Evolutionary conservation across 768 basidiomycete species (phyloP).

Genomic region (Lactarius vividus): DNA sequence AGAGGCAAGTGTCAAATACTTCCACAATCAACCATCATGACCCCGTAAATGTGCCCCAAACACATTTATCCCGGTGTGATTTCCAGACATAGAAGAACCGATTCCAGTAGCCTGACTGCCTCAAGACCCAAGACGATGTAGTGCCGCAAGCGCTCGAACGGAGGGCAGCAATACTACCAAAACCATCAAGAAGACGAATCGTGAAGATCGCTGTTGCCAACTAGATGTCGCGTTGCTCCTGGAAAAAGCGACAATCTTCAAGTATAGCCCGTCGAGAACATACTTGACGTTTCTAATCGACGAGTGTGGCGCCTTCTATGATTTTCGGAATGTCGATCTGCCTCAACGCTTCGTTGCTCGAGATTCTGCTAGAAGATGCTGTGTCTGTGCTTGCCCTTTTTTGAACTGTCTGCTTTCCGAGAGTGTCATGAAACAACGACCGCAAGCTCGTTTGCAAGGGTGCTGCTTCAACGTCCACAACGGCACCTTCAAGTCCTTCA

Average conservation of each 20-base stretch:
- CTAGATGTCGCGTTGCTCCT: background rate
- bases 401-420: constrained; percentile 6
- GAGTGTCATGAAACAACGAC: background rate
- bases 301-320: background rate
- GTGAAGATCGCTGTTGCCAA: background rate
- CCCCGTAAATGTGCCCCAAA: constrained; percentile 8
- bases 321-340: background rate
- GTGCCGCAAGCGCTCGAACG: background rate
- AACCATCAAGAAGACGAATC: background rate
- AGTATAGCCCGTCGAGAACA: background rate
- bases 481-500: background rate
- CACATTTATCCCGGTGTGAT: constrained; percentile 13
- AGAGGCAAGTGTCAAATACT: constrained; percentile 2
- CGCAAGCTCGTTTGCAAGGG: background rate
- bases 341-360: background rate
- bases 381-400: background rate
- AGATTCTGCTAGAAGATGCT: background rate
- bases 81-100: constrained; percentile 11
- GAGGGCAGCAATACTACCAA: background rate
- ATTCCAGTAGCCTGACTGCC: constrained; percentile 16
- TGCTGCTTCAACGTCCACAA: background rate
- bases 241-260: background rate
- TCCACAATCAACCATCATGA: constrained; percentile 6
- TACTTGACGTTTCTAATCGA: background rate
- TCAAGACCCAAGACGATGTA: background rate